A percentile compares a stretch with the other conserved stretches of the same genome.
Conservation (phyloP, 1,139 yeast species). For the Saccharomyces hybrid region DNA sequence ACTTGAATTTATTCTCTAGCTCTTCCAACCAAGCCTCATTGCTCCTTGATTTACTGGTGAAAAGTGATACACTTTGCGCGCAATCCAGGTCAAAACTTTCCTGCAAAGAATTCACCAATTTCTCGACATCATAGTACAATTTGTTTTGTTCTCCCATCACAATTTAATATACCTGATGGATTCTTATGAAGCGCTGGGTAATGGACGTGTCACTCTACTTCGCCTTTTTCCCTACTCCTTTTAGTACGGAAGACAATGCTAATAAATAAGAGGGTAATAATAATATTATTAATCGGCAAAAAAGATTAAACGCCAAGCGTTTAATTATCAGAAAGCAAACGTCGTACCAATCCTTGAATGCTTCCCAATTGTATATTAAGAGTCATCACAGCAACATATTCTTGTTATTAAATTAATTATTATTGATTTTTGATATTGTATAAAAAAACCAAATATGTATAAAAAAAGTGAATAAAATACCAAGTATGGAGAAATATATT, state of each 20-base stretch:
- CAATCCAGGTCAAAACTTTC: background rate
- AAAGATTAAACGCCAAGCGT: background rate
- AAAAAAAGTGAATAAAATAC: background rate
- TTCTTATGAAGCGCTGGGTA: background rate
- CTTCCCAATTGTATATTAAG: background rate
- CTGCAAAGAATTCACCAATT: background rate
- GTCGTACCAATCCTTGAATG: background rate
- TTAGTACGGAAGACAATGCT: background rate
- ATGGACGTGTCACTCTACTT: background rate
- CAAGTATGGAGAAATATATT: background rate
- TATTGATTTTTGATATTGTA: background rate
- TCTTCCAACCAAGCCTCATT: conserved; percentile 22
- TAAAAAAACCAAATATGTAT: background rate
- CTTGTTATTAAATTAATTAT: no score
- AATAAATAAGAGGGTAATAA: background rate
- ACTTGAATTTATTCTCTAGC: conserved; percentile 11
- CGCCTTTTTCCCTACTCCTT: background rate
- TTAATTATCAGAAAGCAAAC: background rate
- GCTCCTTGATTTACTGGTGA: background rate
- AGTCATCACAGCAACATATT: no score
- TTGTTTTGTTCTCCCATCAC: background rate
- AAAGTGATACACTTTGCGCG: background rate
- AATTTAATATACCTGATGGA: background rate
- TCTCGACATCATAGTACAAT: background rate
- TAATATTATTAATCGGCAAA: no score